Base-by-base conservation (phyloP, 768 basidiomycete species). In the Lactarius sanguifluus region DNA sequence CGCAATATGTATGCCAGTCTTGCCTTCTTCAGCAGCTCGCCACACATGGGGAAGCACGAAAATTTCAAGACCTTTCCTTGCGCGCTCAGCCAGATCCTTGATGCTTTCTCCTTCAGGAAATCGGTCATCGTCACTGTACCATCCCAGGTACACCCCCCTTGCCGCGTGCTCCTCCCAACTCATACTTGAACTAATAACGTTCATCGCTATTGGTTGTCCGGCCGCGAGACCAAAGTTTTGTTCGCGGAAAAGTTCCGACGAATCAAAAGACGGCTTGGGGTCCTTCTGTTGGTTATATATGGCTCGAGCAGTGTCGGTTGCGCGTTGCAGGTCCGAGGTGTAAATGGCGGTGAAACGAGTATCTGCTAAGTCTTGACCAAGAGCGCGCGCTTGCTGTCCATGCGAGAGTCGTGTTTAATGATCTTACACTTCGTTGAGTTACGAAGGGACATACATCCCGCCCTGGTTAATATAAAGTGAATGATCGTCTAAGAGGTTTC, bases 41-140 rank as follows among this genome's bases (percentile, higher is more conserved):
- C 75, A 68, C n/a, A 91, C 75, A 70, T 87, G 81, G 4, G 86
- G 83, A 71, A 88, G 71, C 8, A 91, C 72, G 18, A 87, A 71
- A 4, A 85, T 78, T 8, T 83, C 73, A 34, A 91, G 76, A 18
- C 79, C 81, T 43, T 75, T 73, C 40, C 80, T 78, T 1, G 89
- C 89, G 8, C 91, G 80, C 40, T 54, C 70, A 16, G 79, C 81
- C 30, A 93, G 76, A 64, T 92, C 91, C 36, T 87, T 77, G 64
- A 83, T 72, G 67, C 86, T 86, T 75, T 94, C 92, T 18, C 88
- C 91, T 15, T 81, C 84, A 10, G 89, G 89, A 69, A 87, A 93
- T 64, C 73, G 81, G 58, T 85, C 80, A 6, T 77, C 70, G 25
- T 86, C 79, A 34, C 76, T 74, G 62, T 73, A 74, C 5, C 84